phyloP scores from a whole-genome alignment of 1,139 yeast genomes.

The Geotrichum cucujoidarum region DNA sequence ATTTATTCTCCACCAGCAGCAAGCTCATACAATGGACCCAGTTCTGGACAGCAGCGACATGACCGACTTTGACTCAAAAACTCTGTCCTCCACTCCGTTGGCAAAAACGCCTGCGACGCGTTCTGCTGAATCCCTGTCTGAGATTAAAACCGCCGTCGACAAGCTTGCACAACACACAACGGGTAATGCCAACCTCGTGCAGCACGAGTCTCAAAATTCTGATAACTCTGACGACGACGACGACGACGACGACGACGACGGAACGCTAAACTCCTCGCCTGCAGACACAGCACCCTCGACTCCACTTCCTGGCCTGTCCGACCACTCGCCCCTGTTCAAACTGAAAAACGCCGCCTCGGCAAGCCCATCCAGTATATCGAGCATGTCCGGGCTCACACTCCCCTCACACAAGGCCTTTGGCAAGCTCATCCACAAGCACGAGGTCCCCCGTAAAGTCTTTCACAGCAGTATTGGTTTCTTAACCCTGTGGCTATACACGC shows the following conservation, averaged over 20 bases:
- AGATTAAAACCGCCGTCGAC: background rate
- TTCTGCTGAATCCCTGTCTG: background rate
- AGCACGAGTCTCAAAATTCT: too few species aligned
- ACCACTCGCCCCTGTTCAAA: background rate
- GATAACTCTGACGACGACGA: background rate
- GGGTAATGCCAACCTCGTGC: too few species aligned
- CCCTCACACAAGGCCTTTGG: slow-evolving; percentile 42
- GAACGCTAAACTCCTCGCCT: slow-evolving; percentile 5
- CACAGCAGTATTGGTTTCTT: slow-evolving; percentile 86
- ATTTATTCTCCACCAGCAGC: background rate
- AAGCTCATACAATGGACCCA: too few species aligned
- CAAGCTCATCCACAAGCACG: slow-evolving; percentile 65
- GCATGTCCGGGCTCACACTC: slow-evolving; percentile 16
- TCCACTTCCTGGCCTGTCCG: background rate
- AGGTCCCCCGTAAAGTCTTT: slow-evolving; percentile 77
- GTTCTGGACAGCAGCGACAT: too few species aligned
- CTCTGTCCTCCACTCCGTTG: slow-evolving; percentile 2
- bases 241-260: background rate
- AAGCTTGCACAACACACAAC: background rate
- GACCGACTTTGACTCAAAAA: slow-evolving; percentile 2
- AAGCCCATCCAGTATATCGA: background rate
- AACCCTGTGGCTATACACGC: slow-evolving; percentile 66
- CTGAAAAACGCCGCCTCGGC: background rate
- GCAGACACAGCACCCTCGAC: background rate
- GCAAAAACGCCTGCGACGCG: background rate